Conservation (phyloP, 2,329 filamentous ascomycete species). For the Aspergillus hortae region DNA sequence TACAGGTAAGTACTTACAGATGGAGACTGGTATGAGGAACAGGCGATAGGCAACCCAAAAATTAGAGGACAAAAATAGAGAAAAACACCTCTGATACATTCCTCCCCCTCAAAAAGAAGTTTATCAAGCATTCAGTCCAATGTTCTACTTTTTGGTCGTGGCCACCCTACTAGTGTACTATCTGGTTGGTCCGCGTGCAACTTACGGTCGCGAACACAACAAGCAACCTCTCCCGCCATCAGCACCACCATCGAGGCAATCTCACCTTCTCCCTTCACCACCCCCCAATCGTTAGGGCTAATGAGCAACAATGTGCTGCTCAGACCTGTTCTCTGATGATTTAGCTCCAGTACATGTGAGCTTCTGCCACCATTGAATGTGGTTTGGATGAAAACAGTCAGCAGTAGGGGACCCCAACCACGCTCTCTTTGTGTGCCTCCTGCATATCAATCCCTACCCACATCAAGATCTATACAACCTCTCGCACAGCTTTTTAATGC, state of each 20-base stretch:
- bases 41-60: no score
- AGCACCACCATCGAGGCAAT: conserved; percentile 5
- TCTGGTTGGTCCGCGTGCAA: not conserved
- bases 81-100: no score
- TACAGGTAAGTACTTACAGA: no score
- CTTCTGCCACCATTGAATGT: conserved; percentile 14
- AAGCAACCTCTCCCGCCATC: not conserved
- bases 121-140: not conserved
- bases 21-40: no score
- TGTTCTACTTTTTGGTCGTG: not conserved
- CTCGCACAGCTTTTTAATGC: not conserved
- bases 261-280: conserved; percentile 1
- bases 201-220: conserved; percentile 3
- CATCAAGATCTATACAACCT: not conserved
- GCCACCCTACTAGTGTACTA: not conserved
- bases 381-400: conserved; percentile 12
- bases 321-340: conserved; percentile 9
- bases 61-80: no score
- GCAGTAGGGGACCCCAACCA: conserved; percentile 7
- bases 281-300: conserved; percentile 2
- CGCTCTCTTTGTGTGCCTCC: conserved; percentile 5
- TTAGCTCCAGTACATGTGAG: conserved; percentile 14
- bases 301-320: conserved; percentile 22
- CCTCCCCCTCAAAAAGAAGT: no score
- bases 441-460: not conserved